phyloP scores from a whole-genome alignment of 2,329 filamentous ascomycete genomes.

The Fusarium marasasianum region DNA sequence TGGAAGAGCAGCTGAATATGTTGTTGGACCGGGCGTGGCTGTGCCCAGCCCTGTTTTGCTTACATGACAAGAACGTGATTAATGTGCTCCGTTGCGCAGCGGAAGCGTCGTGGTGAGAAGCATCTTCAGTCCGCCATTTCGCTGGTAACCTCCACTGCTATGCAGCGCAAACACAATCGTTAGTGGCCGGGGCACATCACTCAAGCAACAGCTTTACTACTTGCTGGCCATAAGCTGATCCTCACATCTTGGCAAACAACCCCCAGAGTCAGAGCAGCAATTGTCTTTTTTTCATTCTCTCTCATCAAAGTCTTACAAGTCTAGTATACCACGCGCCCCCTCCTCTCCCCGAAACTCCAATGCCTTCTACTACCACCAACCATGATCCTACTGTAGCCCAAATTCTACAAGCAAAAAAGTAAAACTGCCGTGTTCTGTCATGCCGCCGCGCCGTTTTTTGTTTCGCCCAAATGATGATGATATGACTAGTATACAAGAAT shows the following conservation, averaged over 20 bases:
- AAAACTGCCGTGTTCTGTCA: conserved; percentile 2
- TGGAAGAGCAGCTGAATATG: background rate
- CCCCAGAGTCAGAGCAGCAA: background rate
- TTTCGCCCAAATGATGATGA: background rate
- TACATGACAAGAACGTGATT: background rate
- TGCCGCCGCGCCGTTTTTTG: conserved; percentile 18
- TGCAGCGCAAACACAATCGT: background rate
- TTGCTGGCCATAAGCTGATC: background rate
- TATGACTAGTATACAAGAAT: conserved; percentile 24
- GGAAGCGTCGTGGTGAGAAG: background rate
- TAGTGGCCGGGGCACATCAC: background rate
- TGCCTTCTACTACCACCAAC: conserved; percentile 14
- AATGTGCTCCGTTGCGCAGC: background rate
- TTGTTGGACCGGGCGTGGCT: background rate
- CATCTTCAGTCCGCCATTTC: background rate
- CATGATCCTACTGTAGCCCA: background rate
- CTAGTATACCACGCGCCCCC: conserved; percentile 7
- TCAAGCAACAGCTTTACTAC: background rate
- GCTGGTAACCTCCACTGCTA: background rate
- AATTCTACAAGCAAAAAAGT: conserved; percentile 4
- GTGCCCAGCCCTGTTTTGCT: background rate
- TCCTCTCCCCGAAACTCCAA: conserved; percentile 23
- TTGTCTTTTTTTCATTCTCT: background rate
- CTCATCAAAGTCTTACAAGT: conserved; percentile 26
- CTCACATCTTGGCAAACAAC: background rate